These are phyloP conservation scores for Neolecta irregularis DNA, from an alignment of 1,139 yeast species.

Conservation along the genomic window DNA sequence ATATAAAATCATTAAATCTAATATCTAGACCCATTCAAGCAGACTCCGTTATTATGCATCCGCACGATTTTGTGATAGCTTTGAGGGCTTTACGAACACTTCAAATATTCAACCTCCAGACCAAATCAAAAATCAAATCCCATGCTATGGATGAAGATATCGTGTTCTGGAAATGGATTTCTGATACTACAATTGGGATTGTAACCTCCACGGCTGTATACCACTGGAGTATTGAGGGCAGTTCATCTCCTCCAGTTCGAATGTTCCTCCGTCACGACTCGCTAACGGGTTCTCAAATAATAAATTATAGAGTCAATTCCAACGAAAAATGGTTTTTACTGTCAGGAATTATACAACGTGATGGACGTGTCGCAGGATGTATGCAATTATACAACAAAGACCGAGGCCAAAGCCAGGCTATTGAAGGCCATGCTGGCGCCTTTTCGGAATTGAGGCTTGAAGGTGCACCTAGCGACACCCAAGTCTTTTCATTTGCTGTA, in stretches of 20 bases:
- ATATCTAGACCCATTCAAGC: slow-evolving; percentile 88
- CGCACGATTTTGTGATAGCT: slow-evolving; percentile 71
- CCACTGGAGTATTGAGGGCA: slow-evolving; percentile 76
- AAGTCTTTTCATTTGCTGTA: slow-evolving; percentile 75
- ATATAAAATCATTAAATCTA: not conserved
- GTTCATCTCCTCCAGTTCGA: slow-evolving; percentile 59
- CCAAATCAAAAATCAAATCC: slow-evolving; percentile 80
- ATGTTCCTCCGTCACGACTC: slow-evolving; percentile 74
- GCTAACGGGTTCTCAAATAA: slow-evolving; percentile 71
- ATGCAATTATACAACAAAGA: slow-evolving; percentile 80
- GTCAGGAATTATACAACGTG: slow-evolving; percentile 88
- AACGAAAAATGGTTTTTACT: slow-evolving; percentile 86
- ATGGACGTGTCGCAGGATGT: slow-evolving; percentile 90
- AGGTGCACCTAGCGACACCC: slow-evolving; percentile 63
- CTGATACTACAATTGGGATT: slow-evolving; percentile 57
- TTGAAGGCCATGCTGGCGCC: slow-evolving; percentile 93
- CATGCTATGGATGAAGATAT: slow-evolving; percentile 79
- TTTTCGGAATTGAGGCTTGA: slow-evolving; percentile 64
- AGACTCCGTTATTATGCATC: slow-evolving; percentile 95
- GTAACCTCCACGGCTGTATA: slow-evolving; percentile 63
- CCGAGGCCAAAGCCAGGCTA: slow-evolving; percentile 87
- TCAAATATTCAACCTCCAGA: slow-evolving; percentile 62
- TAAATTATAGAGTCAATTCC: slow-evolving; percentile 73
- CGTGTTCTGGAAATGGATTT: slow-evolving; percentile 91
- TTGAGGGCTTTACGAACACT: slow-evolving; percentile 76